Conservation (phyloP, 768 basidiomycete genomes). For the Pleurotus ostreatus region DNA sequence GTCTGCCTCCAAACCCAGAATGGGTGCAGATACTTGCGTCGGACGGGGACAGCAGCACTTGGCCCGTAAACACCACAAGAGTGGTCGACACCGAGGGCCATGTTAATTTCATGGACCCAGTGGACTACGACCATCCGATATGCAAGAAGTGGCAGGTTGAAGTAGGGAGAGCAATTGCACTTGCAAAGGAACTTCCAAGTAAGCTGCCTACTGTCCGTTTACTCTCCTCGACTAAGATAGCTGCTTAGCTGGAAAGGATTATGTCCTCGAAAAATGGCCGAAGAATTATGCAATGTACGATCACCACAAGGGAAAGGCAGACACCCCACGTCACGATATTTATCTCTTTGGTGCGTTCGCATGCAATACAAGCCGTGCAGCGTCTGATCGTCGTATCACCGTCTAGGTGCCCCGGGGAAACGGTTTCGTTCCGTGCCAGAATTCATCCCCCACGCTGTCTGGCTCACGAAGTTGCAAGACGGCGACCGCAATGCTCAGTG, state of each 20-base stretch:
- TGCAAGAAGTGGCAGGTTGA: constrained; percentile 55
- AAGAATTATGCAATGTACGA: constrained; percentile 66
- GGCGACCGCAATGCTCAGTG: constrained; percentile 45
- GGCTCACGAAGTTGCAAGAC: constrained; percentile 56
- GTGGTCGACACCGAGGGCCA: constrained; percentile 54
- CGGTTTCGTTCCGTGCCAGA: constrained; percentile 81
- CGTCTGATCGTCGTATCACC: constrained; percentile 7
- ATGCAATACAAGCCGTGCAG: constrained; percentile 1
- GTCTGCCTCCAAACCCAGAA: constrained; percentile 47
- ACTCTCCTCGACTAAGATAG: neutral
- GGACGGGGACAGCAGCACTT: constrained; percentile 51
- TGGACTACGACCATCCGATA: constrained; percentile 46
- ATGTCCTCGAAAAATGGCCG: constrained; percentile 66
- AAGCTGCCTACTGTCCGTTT: constrained; percentile 15
- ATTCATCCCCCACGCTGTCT: constrained; percentile 80
- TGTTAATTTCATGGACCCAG: constrained; percentile 67
- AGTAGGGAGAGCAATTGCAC: constrained; percentile 37
- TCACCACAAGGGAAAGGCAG: constrained; percentile 63
- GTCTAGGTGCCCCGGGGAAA: constrained; percentile 38
- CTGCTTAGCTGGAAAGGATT: constrained; percentile 42
- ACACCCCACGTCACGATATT: constrained; percentile 61
- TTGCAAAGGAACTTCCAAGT: constrained; percentile 48
- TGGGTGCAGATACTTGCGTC: constrained; percentile 58
- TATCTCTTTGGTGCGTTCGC: constrained; percentile 66
- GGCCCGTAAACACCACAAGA: constrained; percentile 56